These are phyloP conservation scores for Trypanosoma platydactyli DNA, from an alignment of 208 protist genomes.

Conservation along the genomic window DNA sequence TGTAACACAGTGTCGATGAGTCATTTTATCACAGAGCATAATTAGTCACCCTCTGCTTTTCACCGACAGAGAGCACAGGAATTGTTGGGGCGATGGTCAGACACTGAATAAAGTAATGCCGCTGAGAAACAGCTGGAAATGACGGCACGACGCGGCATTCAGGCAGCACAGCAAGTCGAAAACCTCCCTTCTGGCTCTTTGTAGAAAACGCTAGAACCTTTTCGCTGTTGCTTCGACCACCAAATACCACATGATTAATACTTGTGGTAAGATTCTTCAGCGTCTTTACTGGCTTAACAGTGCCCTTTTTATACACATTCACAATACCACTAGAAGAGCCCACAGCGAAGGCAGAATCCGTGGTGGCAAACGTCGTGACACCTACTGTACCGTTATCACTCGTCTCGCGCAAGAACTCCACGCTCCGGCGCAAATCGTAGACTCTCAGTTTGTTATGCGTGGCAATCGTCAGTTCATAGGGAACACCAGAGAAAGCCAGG, in stretches of 20 bases:
- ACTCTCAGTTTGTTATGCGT: constrained; percentile 59
- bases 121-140: constrained; percentile 67
- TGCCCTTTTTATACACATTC: constrained; percentile 49
- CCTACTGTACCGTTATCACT: constrained; percentile 60
- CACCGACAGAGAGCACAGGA: constrained; percentile 85
- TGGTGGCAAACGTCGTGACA: constrained; percentile 61
- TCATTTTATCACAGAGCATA: constrained; percentile 61
- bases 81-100: constrained; percentile 61
- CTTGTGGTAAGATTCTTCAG: constrained; percentile 83
- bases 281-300: constrained; percentile 29
- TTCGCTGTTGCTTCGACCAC: constrained; percentile 53
- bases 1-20: not conserved
- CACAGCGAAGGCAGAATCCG: constrained; percentile 40
- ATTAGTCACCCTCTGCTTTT: constrained; percentile 81
- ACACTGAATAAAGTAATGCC: constrained; percentile 77
- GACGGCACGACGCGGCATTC: constrained; percentile 72
- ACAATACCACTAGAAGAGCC: constrained; percentile 79
- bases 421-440: constrained; percentile 81
- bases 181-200: constrained; percentile 70
- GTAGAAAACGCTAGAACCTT: constrained; percentile 66
- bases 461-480: constrained; percentile 65
- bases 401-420: constrained; percentile 52
- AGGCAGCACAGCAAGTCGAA: constrained; percentile 72
- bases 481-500: constrained; percentile 41
- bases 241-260: constrained; percentile 58